phyloP scores from a whole-genome alignment of 2,329 filamentous ascomycete species.

The Akanthomyces uredinophilus region DNA sequence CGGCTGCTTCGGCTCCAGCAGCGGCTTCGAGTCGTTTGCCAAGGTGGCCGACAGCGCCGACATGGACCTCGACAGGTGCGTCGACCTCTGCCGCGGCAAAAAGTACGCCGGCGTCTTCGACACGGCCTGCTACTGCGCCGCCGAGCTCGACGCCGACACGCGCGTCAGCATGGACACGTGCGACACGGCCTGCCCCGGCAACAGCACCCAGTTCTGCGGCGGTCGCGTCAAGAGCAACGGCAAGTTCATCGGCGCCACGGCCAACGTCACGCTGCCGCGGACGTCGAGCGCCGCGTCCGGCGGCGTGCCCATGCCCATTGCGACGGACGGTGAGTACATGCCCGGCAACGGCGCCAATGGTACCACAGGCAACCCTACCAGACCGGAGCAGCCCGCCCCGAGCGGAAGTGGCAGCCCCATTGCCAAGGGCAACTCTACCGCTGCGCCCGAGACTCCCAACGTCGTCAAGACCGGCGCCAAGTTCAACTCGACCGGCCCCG shows the following conservation, averaged over 20 bases:
- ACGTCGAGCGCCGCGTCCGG: slow-evolving; percentile 12
- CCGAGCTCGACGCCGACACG: slow-evolving; percentile 35
- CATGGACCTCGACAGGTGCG: slow-evolving; percentile 38
- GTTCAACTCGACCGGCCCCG: background rate
- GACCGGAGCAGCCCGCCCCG: background rate
- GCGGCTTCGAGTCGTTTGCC: slow-evolving; percentile 32
- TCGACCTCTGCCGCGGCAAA: slow-evolving; percentile 30
- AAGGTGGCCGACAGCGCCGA: slow-evolving; percentile 23
- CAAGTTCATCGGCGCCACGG: background rate
- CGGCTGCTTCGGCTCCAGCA: slow-evolving; percentile 39
- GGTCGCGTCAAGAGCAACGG: slow-evolving; percentile 24
- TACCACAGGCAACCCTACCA: background rate
- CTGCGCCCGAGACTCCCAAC: background rate
- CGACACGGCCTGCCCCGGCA: slow-evolving; percentile 37
- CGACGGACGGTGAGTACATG: background rate
- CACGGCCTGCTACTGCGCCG: slow-evolving; percentile 42
- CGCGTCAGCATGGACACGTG: slow-evolving; percentile 32
- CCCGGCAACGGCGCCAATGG: background rate
- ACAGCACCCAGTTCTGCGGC: slow-evolving; percentile 35
- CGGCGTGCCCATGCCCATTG: background rate
- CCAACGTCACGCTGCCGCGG: background rate
- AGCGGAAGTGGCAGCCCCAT: background rate
- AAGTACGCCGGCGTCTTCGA: slow-evolving; percentile 37
- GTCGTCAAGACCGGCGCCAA: background rate
- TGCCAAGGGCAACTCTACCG: background rate